Percentiles rank a stretch among this genome's conserved stretches.
Evolutionary conservation across 1,284 basidiomycete species (phyloP).

Genomic region (Phlebopus sp.): DNA sequence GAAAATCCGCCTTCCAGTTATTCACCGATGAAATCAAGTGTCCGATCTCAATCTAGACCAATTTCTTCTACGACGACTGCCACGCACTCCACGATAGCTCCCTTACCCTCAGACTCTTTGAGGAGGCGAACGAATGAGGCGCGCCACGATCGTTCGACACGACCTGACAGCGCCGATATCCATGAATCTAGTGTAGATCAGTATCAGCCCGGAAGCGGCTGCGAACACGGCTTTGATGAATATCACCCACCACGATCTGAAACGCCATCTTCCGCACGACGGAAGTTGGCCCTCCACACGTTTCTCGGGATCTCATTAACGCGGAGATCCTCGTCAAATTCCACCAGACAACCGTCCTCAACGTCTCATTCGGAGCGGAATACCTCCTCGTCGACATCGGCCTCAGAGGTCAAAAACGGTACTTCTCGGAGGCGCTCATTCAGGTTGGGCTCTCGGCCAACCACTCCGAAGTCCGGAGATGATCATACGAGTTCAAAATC

Average conservation of each 20-base stretch:
- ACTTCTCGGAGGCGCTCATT: slow-evolving; percentile 31
- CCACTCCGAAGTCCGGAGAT: slow-evolving; percentile 31
- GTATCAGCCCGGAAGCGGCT: slow-evolving; percentile 16
- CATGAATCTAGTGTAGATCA: slow-evolving; percentile 15
- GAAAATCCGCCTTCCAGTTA: slow-evolving; percentile 21
- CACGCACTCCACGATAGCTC: slow-evolving; percentile 56
- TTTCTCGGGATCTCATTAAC: slow-evolving; percentile 52
- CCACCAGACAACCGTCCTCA: slow-evolving; percentile 17
- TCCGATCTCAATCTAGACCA: slow-evolving; percentile 56
- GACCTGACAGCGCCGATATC: slow-evolving; percentile 11
- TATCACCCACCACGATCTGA: slow-evolving; percentile 24
- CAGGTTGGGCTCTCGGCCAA: slow-evolving; percentile 30
- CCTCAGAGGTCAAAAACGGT: slow-evolving; percentile 18
- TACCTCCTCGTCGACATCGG: slow-evolving; percentile 23
- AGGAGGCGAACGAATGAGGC: slow-evolving; percentile 15
- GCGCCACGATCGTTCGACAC: slow-evolving; percentile 19
- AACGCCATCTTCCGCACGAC: slow-evolving; percentile 27
- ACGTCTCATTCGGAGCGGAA: slow-evolving; percentile 18
- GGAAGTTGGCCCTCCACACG: slow-evolving; percentile 37
- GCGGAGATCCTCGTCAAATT: slow-evolving; percentile 33
- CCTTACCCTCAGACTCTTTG: slow-evolving; percentile 44
- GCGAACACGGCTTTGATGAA: slow-evolving; percentile 26
- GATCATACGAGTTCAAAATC: slow-evolving; percentile 21
- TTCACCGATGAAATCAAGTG: slow-evolving; percentile 43
- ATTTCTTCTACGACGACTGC: slow-evolving; percentile 61